Base-by-base conservation (phyloP, 2,329 filamentous ascomycete species). In the Beauveria varroae region DNA sequence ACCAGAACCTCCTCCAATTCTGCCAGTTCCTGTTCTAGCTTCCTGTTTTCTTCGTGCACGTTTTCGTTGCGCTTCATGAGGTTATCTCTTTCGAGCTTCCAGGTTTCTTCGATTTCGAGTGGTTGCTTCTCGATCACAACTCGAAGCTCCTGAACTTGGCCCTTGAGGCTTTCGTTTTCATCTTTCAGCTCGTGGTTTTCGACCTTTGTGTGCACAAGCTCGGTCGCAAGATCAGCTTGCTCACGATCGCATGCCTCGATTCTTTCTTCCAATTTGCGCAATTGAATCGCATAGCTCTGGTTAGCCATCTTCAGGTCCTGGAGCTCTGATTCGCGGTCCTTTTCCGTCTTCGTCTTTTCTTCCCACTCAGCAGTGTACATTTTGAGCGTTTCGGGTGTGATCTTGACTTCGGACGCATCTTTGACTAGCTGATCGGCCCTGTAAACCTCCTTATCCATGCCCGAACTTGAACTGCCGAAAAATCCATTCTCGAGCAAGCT, bases 401-500 rank as follows among this genome's bases (percentile, higher is more conserved):
- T 86, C 69, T 91, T 89, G 57, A 98, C 82, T 40, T 90, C 88
- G 70, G 93, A 96, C 0, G 95, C 95, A 74, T 99, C 95, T 63
- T 90, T 89, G 16, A 99, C 91, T 63, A 99, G 85, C 68, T 95
- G 86, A 72, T 99, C 95, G 18, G 95, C 95, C 55, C 93, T 87
- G 73, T 99, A 99, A 7, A 99, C 86, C 71, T 97, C 95, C 74
- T 96, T 97, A 71, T 99, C 95, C 14, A 91, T 83, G 66, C 86
- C 90, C n/a, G 87, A 87, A 40, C 90, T 92, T 26, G 91, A 93
- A 72, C 89, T 93, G 63, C 95, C 95, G 70, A 99, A 99, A 80
- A 99, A 99, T 16, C 95, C 95, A 49, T 92, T 96, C 73, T 99
- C 95, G 1, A 98, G 84, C 53, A 99, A 88, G 18, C 92, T 96